Evolutionary conservation across 345 rosid genomes (phyloP), one percentile per base, ranked within the genome.

Genomic region (Ricinus communis): DNA sequence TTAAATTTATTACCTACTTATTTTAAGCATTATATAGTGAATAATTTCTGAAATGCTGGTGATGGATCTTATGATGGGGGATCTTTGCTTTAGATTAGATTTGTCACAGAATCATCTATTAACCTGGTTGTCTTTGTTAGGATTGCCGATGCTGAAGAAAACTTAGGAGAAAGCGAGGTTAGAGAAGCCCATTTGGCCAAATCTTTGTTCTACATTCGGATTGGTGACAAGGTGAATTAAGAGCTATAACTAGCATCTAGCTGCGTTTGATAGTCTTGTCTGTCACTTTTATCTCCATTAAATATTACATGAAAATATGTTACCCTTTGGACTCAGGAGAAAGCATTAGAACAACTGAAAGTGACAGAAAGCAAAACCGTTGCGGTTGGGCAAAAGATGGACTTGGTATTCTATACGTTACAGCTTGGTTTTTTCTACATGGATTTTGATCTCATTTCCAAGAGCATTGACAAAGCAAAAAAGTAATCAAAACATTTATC

Each of bases 361-460:
- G 73, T 88, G 65, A 91, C 99, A 1, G 99, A 96, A 86, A 84
- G 89, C 82, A 96, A 96, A 79, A 96, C 99, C 51, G 99, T 96
- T 70, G 99, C 98, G 3, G 96, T 96, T 68, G 99, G 99, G 38
- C 99, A 93, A 62, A 96, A 90, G 75, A 96, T 96, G 99, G 98
- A 91, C 71, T 78, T 96, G 78, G 98, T 96, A 10, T 96, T 96
- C 81, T 82, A 86, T 70, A 93, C 95, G 2, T 47, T 96, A 79
- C 99, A 89, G 76, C 83, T 93, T 68, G 97, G 90, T 8, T 86
- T 93, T 74, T 93, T 93, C 86, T 91, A 87, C 83, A 91, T 88
- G 98, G 98, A 96, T 82, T 96, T 93, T 75, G 92, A 93, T 83
- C 86, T 96, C 68, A 87, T 93, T 54, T 87, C 98, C 31, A 93